phyloP scores from a whole-genome alignment of 2,329 filamentous ascomycete genomes.

The Diaporthe eres region DNA sequence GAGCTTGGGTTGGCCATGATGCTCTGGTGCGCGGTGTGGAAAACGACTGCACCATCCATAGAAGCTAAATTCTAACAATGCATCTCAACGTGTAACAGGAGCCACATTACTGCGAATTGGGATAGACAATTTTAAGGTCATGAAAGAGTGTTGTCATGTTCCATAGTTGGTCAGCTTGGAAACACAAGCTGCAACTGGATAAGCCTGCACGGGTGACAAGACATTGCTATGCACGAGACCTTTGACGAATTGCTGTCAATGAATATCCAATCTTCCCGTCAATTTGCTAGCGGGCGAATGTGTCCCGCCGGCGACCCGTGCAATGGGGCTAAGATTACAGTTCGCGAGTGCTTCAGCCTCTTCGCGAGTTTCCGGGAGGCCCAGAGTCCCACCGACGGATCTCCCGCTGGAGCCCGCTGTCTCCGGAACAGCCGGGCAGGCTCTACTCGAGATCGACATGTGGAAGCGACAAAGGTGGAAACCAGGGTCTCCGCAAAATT shows the following conservation, averaged over 20 bases:
- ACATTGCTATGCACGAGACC: background rate
- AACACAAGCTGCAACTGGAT: background rate
- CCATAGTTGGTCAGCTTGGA: background rate
- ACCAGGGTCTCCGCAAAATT: background rate
- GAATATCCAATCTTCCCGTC: background rate
- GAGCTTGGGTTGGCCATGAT: background rate
- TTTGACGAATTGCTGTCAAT: background rate
- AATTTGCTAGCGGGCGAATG: background rate
- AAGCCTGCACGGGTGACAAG: background rate
- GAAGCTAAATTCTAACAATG: too few relatives aligned
- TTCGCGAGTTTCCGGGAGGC: constrained; percentile 21
- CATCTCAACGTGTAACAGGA: too few relatives aligned
- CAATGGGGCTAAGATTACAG: background rate
- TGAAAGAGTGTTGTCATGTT: background rate
- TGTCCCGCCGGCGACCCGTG: background rate
- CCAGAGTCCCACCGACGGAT: constrained; percentile 10
- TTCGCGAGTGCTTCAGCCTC: background rate
- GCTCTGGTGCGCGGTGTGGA: background rate
- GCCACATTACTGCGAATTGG: background rate
- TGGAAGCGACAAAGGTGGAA: background rate
- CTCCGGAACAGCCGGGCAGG: constrained; percentile 13
- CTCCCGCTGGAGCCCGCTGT: background rate
- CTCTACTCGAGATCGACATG: background rate
- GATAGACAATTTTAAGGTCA: background rate
- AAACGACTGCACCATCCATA: background rate